Percentiles rank a stretch among this genome's conserved stretches.
These are phyloP conservation scores for Colletotrichum gigasporum DNA, from an alignment of 2,329 filamentous ascomycete species.

Conservation along the genomic window DNA sequence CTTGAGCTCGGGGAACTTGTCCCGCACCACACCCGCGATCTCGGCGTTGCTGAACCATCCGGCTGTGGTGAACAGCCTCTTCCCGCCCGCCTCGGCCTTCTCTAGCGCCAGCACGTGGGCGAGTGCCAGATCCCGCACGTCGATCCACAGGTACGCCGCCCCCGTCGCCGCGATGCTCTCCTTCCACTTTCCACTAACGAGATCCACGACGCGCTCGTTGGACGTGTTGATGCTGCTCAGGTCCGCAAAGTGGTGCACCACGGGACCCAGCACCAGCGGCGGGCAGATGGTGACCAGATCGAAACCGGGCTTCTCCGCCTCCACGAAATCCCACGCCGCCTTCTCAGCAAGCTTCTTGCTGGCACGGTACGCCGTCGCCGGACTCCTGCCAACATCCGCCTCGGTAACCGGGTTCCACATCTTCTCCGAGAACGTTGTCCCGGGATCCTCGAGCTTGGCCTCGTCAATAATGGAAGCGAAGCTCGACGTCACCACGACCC, in stretches of 20 bases:
- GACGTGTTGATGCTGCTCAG: conserved; percentile 60
- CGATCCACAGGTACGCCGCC: conserved; percentile 58
- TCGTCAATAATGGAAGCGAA: conserved; percentile 62
- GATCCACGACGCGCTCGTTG: conserved; percentile 59
- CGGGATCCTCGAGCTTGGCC: conserved; percentile 46
- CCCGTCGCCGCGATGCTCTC: conserved; percentile 51
- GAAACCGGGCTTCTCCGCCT: conserved; percentile 52
- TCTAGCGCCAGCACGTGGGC: conserved; percentile 65
- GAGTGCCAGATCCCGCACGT: conserved; percentile 64
- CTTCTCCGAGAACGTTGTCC: conserved; percentile 53
- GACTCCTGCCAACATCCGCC: conserved; percentile 50
- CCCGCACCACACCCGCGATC: conserved; percentile 53
- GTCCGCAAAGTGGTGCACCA: conserved; percentile 31
- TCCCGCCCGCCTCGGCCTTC: conserved; percentile 55
- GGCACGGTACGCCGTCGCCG: conserved; percentile 59
- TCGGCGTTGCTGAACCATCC: conserved; percentile 58
- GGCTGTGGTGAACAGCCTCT: conserved; percentile 59
- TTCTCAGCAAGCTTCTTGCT: conserved; percentile 65
- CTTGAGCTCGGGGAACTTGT: conserved; percentile 59
- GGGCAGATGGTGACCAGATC: conserved; percentile 64
- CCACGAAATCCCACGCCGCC: conserved; percentile 63
- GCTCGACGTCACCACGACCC: conserved; percentile 71
- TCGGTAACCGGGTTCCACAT: conserved; percentile 64
- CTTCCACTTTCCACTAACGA: conserved; percentile 62
- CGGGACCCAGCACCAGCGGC: conserved; percentile 53